Evolutionary conservation across 306 rosid genomes (phyloP), one percentile per base, ranked within the genome.

Genomic region (Prunus fruticosa): DNA sequence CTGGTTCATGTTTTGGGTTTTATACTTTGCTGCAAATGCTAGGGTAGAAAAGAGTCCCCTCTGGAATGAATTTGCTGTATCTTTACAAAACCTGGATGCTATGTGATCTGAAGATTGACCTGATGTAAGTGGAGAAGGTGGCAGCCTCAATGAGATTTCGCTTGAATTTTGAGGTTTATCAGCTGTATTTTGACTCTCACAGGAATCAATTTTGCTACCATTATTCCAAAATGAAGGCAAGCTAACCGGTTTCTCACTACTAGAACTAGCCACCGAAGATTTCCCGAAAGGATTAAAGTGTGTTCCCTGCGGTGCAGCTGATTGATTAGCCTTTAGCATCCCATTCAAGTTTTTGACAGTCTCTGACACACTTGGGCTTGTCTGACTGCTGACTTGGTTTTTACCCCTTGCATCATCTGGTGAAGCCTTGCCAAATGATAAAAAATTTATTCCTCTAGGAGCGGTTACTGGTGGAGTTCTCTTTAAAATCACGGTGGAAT

Each of bases 391-490:
- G 25, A 66, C 71, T 46, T 80, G 22, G 64, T 74, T 80, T 77
- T 72, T 82, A 57, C 70, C 80, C 53, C 82, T 69, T 72, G 84
- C 79, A 76, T 77, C 77, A 30, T 71, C 76, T 20, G 51, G 53
- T 66, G 83, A 76, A 66, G 74, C 86, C 84, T 83, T 79, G 9
- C 89, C 91, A 78, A 94, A 89, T n/a, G 95, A 90, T 52, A 90
- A 85, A 77, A 91, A 90, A 73, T 84, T 86, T 19, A 86, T 71
- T 73, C 97, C 97, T 77, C 84, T 92, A 2, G 93, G 96, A 47
- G 86, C 78, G 54, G 49, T 74, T 38, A 65, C 47, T 4, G 86
- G 64, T 12, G 78, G 71, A 79, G 67, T 80, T 84, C 83, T 82
- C 57, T 57, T 60, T 11, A 73, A 54, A 80, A 56, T 50, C 76